Evolutionary conservation across 2,329 filamentous ascomycete species (phyloP), one percentile per base, ranked within the genome.

Genomic region (Hypoxylon sp.): DNA sequence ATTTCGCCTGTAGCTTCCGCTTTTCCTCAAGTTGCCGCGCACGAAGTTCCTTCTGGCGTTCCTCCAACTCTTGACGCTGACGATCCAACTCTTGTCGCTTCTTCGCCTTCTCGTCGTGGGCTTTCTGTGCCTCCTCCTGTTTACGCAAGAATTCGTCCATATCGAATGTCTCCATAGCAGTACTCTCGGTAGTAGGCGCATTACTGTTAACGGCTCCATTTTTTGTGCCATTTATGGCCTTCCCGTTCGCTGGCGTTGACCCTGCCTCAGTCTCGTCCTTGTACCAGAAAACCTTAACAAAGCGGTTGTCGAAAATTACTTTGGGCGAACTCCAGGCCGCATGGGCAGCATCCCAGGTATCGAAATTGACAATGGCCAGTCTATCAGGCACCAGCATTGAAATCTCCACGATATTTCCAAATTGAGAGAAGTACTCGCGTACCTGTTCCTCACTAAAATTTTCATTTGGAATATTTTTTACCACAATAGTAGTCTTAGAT

Each of bases 231-330:
- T 79, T 80, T 8, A 73, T 62, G 7, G 54, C 66, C 15, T 78
- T 76, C 15, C 74, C 78, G 51, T 75, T 69, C 27, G 37, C 24
- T 17, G 75, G 56, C 54, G 72, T n/a, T 35, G 71, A 32, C 58
- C 74, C 69, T 1, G 78, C 75, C 11, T 79, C 66, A 2, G 74
- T 75, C 46, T 86, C 84, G 5, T 87, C 85, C 72, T 88, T 91
- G 75, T 89, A 86, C 92, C 92, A 95, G 74, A 91, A 94, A 0
- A 95, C 91, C 74, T 93, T 94, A 53, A 96, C 93, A 73, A 96
- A 96, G 10, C 93, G 86, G 73, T 95, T 96, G 74, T 94, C 91
- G 75, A 95, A 96, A 48, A 96, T 90, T 51, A 90, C 90, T 75
- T 93, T 93, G 0, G 93, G 92, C 7, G 91, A 94, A 51, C 86